These are phyloP conservation scores for Trichosporon sp. DNA, from an alignment of 1,284 basidiomycete genomes.

Conservation along the genomic window DNA sequence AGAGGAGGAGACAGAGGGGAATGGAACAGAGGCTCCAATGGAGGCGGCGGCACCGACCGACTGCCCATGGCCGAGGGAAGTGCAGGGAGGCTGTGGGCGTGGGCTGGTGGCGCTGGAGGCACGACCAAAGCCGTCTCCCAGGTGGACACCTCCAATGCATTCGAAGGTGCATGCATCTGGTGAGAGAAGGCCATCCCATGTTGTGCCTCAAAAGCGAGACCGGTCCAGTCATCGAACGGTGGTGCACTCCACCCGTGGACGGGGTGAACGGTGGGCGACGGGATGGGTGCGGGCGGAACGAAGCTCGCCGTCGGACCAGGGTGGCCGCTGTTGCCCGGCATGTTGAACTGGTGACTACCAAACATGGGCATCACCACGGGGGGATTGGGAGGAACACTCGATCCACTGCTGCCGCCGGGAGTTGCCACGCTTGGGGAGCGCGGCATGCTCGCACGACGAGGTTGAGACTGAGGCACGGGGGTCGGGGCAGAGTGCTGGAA, in stretches of 20 bases:
- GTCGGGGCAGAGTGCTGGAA: neutral
- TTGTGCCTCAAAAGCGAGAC: neutral
- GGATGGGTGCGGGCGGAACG: neutral
- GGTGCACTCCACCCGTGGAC: constrained; percentile 10
- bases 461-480: neutral
- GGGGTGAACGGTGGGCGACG: constrained; percentile 8
- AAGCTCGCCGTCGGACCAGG: neutral
- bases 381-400: neutral
- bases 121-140: constrained; percentile 6
- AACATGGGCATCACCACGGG: neutral
- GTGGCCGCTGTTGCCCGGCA: neutral
- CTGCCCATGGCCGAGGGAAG: constrained; percentile 2
- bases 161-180: neutral
- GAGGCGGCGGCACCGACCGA: neutral
- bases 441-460: neutral
- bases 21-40: neutral
- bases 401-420: neutral
- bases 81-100: constrained; percentile 7
- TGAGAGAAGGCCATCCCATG: neutral
- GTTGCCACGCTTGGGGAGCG: neutral
- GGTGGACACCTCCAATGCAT: neutral
- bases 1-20: neutral
- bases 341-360: neutral
- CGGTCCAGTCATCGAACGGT: constrained; percentile 2
- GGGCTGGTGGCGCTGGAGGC: neutral